Conservation (phyloP, 2,329 filamentous ascomycete genomes). For the Alternaria tenuissima region DNA sequence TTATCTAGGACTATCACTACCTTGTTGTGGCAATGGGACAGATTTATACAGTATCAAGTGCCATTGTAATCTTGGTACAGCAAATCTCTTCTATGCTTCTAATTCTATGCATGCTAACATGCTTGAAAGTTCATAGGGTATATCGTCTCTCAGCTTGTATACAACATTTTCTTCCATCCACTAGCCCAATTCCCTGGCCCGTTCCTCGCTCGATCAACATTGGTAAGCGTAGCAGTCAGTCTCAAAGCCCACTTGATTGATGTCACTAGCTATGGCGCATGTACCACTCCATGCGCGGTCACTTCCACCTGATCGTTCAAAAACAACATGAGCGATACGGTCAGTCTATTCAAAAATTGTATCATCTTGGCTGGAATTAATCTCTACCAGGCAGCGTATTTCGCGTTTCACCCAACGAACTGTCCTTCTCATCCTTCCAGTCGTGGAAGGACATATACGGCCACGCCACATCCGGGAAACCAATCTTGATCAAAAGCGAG, state of each 20-base stretch:
- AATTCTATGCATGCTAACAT: not conserved
- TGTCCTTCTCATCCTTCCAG: not conserved
- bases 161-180: conserved; percentile 1
- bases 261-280: not conserved
- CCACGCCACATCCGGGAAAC: not conserved
- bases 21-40: not conserved
- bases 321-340: not conserved
- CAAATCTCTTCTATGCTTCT: not conserved
- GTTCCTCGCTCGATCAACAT: not conserved
- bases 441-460: conserved; percentile 7
- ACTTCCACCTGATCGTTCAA: not conserved
- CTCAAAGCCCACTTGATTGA: not conserved
- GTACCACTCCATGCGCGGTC: not conserved
- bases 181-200: not conserved
- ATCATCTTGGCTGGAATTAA: not conserved
- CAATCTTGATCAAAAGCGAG: not conserved
- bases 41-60: not conserved
- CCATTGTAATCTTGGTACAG: not conserved
- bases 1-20: not conserved
- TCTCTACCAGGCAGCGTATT: not conserved
- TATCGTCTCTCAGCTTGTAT: not conserved
- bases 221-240: not conserved
- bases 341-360: not conserved
- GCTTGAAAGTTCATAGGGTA: not conserved
- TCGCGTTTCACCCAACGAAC: conserved; percentile 5